Evolutionary conservation across 768 basidiomycete genomes (phyloP), one percentile per base, ranked within the genome.

Genomic region (Brasilioporus rufonigricans): DNA sequence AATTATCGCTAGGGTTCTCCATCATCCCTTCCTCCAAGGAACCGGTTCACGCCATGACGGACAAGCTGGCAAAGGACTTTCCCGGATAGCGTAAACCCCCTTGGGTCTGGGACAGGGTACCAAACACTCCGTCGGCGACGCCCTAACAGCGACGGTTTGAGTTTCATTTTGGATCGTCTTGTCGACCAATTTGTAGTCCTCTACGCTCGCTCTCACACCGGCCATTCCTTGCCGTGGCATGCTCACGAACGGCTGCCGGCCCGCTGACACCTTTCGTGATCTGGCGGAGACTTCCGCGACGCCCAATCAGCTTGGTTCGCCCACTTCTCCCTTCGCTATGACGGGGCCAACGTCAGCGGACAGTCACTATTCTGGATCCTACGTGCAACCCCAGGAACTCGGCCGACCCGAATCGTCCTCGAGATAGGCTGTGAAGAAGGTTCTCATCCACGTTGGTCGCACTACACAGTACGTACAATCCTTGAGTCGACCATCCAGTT

Each of bases 121-220:
- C 55, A 49, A 57, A 52, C 56, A 51, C 50, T 52, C 61, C 60
- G 56, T 58, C 57, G 57, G 62, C 50, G 57, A 54, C 57, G 54
- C 62, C 45, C 65, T 60, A 65, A 60, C 67, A 19, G 64, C 69
- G 62, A 56, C 50, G 55, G 60, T 63, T 66, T 66, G 60, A 52
- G 66, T 68, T 64, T 67, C 64, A 62, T 70, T 66, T 66, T 61
- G 18, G 55, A 59, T 68, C 67, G 59, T 65, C 57, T 57, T 59
- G 52, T 70, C 57, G 67, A 56, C 60, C 38, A 32, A 57, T 56
- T 36, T 21, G 52, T 50, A 29, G 48, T 6, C 35, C 35, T 44
- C 16, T 40, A 27, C 33, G 8, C 46, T 29, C 16, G 29, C 52
- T 70, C 69, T 54, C 69, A 71, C 69, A 62, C 48, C 69, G 69